Conservation (phyloP, 2,329 filamentous ascomycete species). For the Calonectria hongkongensis region DNA sequence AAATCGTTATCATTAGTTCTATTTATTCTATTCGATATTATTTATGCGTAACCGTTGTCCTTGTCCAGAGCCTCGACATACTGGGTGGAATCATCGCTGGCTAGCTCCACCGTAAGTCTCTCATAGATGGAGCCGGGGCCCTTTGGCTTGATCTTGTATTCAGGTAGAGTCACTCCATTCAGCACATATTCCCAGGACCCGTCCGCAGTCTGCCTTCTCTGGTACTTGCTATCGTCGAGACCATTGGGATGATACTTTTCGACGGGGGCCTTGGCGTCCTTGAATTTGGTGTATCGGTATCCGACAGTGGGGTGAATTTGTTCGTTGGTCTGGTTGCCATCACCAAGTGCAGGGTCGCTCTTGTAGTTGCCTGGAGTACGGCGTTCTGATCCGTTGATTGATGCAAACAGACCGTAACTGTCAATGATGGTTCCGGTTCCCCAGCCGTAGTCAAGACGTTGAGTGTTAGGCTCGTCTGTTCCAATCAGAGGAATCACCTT, state of each 20-base stretch:
- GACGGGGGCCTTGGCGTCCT: constrained; percentile 35
- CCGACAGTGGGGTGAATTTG: constrained; percentile 49
- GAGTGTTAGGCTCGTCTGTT: constrained; percentile 39
- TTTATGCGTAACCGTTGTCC: constrained; percentile 8
- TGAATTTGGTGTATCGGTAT: constrained; percentile 44
- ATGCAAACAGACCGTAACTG: constrained; percentile 48
- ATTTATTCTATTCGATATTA: background rate
- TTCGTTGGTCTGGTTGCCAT: constrained; percentile 45
- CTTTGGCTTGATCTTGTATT: constrained; percentile 49
- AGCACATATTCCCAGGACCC: constrained; percentile 12
- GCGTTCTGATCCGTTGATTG: constrained; percentile 37
- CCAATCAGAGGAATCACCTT: constrained; percentile 29
- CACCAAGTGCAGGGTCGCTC: constrained; percentile 26
- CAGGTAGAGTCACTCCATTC: constrained; percentile 41
- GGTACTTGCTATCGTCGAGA: constrained; percentile 36
- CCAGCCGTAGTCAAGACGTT: constrained; percentile 49
- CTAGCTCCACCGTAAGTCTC: constrained; percentile 4
- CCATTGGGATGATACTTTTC: constrained; percentile 46
- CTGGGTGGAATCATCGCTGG: background rate
- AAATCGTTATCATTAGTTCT: background rate
- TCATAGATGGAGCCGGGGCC: background rate
- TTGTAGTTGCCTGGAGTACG: constrained; percentile 47
- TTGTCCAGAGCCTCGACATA: constrained; percentile 1
- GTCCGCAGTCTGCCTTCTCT: constrained; percentile 44
- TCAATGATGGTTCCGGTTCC: constrained; percentile 53